Percentiles rank a stretch among this genome's conserved stretches.
These are phyloP conservation scores for Suillus cothurnatus DNA, from an alignment of 768 basidiomycete species.

Conservation along the genomic window DNA sequence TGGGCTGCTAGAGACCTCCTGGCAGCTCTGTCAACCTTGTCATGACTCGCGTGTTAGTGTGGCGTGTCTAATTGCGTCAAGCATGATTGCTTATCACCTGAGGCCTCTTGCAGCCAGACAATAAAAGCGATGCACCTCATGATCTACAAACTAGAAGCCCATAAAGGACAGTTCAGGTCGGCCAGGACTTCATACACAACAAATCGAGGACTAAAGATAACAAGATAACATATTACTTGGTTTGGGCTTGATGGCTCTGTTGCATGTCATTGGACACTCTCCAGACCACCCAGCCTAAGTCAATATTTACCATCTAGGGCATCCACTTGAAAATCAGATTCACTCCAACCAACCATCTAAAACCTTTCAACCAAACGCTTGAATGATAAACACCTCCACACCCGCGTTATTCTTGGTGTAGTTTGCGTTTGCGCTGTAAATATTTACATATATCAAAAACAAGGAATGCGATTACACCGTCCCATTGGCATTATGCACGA, in stretches of 20 bases:
- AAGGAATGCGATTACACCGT: conserved; percentile 14
- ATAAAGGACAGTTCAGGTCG: background rate
- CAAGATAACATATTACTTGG: background rate
- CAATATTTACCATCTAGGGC: background rate
- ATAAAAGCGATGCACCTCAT: background rate
- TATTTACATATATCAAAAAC: conserved; percentile 8
- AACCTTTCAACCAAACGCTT: background rate
- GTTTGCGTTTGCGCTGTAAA: background rate
- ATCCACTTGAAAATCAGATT: background rate
- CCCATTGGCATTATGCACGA: conserved; percentile 10
- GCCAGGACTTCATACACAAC: background rate
- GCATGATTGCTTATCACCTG: background rate
- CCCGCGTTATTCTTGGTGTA: background rate
- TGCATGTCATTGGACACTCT: background rate
- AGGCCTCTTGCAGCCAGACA: background rate
- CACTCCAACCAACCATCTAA: background rate
- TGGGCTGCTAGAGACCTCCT: background rate
- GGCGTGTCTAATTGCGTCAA: background rate
- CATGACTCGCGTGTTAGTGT: background rate
- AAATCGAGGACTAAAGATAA: background rate
- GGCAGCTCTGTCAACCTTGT: background rate
- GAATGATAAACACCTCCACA: background rate
- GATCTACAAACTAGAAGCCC: background rate
- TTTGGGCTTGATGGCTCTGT: background rate
- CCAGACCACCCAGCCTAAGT: background rate